These are phyloP conservation scores for Mycena crocata DNA, from an alignment of 768 basidiomycete species.

Conservation along the genomic window DNA sequence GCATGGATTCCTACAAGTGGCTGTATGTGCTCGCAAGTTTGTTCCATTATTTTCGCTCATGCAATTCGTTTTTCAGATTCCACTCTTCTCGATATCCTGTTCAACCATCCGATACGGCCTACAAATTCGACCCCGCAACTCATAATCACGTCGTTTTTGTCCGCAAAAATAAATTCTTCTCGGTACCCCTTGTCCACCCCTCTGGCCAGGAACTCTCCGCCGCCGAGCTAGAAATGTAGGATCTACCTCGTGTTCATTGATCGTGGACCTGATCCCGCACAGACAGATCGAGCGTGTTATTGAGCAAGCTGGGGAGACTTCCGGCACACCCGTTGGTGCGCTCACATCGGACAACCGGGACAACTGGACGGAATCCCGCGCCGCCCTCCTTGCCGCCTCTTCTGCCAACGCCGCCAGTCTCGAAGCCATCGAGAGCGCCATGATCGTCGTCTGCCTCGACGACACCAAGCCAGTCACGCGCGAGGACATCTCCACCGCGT, in stretches of 20 bases:
- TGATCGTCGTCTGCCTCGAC: slow-evolving; percentile 89
- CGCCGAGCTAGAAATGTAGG: slow-evolving; percentile 82
- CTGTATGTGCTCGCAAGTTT: slow-evolving; percentile 59
- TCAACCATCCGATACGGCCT: slow-evolving; percentile 84
- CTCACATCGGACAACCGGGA: slow-evolving; percentile 93
- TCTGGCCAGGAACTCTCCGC: slow-evolving; percentile 80
- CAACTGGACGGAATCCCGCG: slow-evolving; percentile 82
- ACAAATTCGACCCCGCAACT: slow-evolving; percentile 77
- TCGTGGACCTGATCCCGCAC: slow-evolving; percentile 14
- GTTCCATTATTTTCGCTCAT: neutral
- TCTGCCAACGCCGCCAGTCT: slow-evolving; percentile 74
- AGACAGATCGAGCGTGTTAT: slow-evolving; percentile 81
- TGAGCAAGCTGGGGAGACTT: slow-evolving; percentile 62
- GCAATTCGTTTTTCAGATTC: slow-evolving; percentile 77
- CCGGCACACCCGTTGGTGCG: slow-evolving; percentile 73
- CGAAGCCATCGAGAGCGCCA: slow-evolving; percentile 88
- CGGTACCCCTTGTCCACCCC: slow-evolving; percentile 75
- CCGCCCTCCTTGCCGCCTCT: slow-evolving; percentile 72
- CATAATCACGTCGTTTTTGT: slow-evolving; percentile 93
- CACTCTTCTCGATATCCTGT: slow-evolving; percentile 91
- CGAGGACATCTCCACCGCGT: slow-evolving; percentile 83
- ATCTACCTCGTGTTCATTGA: slow-evolving; percentile 14
- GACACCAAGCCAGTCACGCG: slow-evolving; percentile 84
- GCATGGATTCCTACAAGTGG: slow-evolving; percentile 97
- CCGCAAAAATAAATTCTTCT: slow-evolving; percentile 91